phyloP scores from a whole-genome alignment of 2,329 filamentous ascomycete species.

The Xylariales sp. region DNA sequence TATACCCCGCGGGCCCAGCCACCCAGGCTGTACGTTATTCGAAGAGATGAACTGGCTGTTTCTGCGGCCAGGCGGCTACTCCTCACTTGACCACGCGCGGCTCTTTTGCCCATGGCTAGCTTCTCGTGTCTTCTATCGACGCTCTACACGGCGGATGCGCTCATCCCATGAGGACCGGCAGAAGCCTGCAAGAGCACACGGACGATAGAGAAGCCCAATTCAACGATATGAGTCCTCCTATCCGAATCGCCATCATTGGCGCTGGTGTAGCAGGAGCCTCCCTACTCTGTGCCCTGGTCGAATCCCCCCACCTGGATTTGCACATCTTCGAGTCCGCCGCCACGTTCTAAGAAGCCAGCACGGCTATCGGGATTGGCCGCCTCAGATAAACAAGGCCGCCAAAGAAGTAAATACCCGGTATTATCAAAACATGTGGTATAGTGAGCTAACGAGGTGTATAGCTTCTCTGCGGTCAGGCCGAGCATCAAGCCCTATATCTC shows the following conservation, averaged over 20 bases:
- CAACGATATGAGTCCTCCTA: neutral
- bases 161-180: too few relatives aligned
- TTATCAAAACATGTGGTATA: neutral
- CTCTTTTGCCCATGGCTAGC: too few relatives aligned
- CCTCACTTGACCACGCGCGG: too few relatives aligned
- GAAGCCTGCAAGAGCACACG: too few relatives aligned
- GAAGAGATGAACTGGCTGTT: too few relatives aligned
- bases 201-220: too few relatives aligned
- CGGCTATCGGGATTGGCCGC: constrained; percentile 41
- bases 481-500: constrained; percentile 41
- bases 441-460: constrained; percentile 3
- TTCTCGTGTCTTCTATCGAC: too few relatives aligned
- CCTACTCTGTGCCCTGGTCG: constrained; percentile 17
- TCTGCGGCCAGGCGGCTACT: too few relatives aligned
- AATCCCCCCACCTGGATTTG: constrained; percentile 24
- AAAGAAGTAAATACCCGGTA: constrained; percentile 35
- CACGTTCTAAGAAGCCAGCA: constrained; percentile 23
- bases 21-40: too few relatives aligned
- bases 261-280: constrained; percentile 27
- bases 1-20: too few relatives aligned
- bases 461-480: constrained; percentile 40
- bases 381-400: constrained; percentile 38
- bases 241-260: constrained; percentile 20
- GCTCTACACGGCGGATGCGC: too few relatives aligned
- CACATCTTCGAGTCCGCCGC: constrained; percentile 30